phyloP scores from a whole-genome alignment of 768 basidiomycete genomes.

The Russula dissimulans region DNA sequence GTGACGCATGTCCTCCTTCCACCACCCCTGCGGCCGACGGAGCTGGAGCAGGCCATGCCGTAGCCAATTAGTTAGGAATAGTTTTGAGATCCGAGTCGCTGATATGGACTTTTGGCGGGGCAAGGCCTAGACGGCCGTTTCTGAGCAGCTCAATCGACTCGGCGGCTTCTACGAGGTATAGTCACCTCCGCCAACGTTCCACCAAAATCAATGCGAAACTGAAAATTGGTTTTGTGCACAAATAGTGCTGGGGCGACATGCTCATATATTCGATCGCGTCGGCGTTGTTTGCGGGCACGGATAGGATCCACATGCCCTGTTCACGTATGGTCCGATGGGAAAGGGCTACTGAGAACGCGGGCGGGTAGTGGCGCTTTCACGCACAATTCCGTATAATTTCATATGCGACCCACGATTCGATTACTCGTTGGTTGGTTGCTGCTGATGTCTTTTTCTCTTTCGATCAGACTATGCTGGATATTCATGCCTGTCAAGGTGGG shows the following conservation, averaged over 20 bases:
- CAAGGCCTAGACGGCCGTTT: constrained; percentile 75
- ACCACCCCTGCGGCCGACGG: too few relatives aligned
- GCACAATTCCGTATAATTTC: constrained; percentile 39
- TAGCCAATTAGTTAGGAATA: constrained; percentile 59
- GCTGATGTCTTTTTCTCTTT: too few relatives aligned
- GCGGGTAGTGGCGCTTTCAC: constrained; percentile 38
- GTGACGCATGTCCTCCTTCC: constrained; percentile 35
- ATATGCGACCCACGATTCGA: constrained; percentile 26
- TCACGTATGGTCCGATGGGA: constrained; percentile 44
- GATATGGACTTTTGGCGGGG: constrained; percentile 77
- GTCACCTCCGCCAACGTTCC: constrained; percentile 24
- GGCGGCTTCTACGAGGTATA: constrained; percentile 82
- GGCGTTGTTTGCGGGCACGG: constrained; percentile 61
- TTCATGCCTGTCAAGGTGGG: too few relatives aligned
- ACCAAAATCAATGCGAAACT: too few relatives aligned
- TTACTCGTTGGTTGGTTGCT: too few relatives aligned
- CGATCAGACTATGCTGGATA: too few relatives aligned
- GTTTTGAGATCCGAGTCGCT: constrained; percentile 71
- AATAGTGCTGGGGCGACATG: constrained; percentile 75
- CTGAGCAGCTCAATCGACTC: constrained; percentile 65
- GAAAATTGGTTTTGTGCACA: too few relatives aligned
- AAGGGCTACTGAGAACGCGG: constrained; percentile 31
- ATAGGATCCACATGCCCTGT: constrained; percentile 77
- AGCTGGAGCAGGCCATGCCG: too few relatives aligned
- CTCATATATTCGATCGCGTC: constrained; percentile 82